Evolutionary conservation across 768 basidiomycete genomes (phyloP).

Genomic region (Kwoniella shandongensis): DNA sequence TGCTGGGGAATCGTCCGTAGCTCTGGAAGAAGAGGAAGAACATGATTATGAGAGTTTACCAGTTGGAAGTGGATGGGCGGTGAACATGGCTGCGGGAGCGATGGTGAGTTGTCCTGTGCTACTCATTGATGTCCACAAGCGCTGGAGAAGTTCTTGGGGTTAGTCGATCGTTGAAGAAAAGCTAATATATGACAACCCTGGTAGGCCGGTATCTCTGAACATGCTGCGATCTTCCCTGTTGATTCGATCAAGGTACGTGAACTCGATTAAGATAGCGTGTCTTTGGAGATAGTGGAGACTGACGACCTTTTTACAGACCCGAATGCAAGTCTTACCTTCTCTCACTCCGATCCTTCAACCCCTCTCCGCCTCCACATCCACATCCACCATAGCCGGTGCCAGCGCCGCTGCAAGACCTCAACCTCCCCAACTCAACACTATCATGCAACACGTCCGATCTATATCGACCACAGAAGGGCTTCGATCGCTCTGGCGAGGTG

Average conservation of each 20-base stretch:
- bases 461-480: slow-evolving; percentile 94
- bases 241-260: slow-evolving; percentile 91
- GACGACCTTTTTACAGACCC: slow-evolving; percentile 64
- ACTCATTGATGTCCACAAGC: too few relatives aligned
- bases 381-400: neutral
- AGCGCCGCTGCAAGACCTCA: slow-evolving; percentile 10
- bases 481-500: slow-evolving; percentile 89
- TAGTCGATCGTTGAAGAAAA: too few relatives aligned
- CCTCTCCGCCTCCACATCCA: slow-evolving; percentile 11
- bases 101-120: slow-evolving; percentile 65
- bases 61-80: slow-evolving; percentile 75
- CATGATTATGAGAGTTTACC: slow-evolving; percentile 68
- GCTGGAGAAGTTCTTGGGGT: too few relatives aligned
- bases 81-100: slow-evolving; percentile 96
- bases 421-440: slow-evolving; percentile 36
- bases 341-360: slow-evolving; percentile 37
- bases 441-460: slow-evolving; percentile 48
- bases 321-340: slow-evolving; percentile 80
- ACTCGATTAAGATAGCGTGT: too few relatives aligned
- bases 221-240: slow-evolving; percentile 97
- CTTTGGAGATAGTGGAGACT: too few relatives aligned
- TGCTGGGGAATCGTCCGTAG: slow-evolving; percentile 24
- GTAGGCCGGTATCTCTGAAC: slow-evolving; percentile 97
- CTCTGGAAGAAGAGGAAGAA: slow-evolving; percentile 57
- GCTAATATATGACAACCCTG: slow-evolving; percentile 2